These are phyloP conservation scores for Phytophthora pistaciae DNA, from an alignment of 352 stramenopile species.

Conservation along the genomic window DNA sequence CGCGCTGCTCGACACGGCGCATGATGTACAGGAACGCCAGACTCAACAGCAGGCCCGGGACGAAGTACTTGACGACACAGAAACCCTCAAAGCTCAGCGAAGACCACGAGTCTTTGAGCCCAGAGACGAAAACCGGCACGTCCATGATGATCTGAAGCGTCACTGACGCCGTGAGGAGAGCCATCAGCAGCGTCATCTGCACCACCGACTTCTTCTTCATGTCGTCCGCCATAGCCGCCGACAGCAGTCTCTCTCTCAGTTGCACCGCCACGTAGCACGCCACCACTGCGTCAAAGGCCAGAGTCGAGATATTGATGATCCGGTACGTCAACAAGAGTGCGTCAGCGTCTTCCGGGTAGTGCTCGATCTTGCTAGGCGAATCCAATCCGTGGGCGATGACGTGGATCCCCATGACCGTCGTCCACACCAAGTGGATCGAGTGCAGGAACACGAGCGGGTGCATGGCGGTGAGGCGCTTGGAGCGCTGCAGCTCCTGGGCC, in stretches of 20 bases:
- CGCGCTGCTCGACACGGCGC: slow-evolving; percentile 71
- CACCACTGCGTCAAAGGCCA: slow-evolving; percentile 54
- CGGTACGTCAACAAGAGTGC: slow-evolving; percentile 47
- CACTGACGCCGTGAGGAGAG: slow-evolving; percentile 49
- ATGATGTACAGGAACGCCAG: slow-evolving; percentile 79
- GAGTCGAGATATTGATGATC: slow-evolving; percentile 52
- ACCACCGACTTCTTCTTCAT: slow-evolving; percentile 82
- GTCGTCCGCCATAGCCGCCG: slow-evolving; percentile 73
- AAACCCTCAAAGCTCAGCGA: slow-evolving; percentile 47
- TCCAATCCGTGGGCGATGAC: slow-evolving; percentile 33
- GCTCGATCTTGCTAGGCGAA: slow-evolving; percentile 28
- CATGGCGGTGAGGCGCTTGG: slow-evolving; percentile 54
- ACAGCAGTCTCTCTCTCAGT: slow-evolving; percentile 54
- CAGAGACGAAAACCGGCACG: slow-evolving; percentile 44
- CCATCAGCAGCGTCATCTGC: slow-evolving; percentile 75
- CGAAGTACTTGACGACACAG: slow-evolving; percentile 64
- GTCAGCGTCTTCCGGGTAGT: slow-evolving; percentile 27
- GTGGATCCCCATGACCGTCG: slow-evolving; percentile 43
- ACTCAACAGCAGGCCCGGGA: slow-evolving; percentile 62
- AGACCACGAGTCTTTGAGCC: slow-evolving; percentile 33
- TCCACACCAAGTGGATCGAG: slow-evolving; percentile 55
- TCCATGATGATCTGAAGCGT: slow-evolving; percentile 67
- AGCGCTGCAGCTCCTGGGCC: slow-evolving; percentile 54
- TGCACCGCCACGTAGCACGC: slow-evolving; percentile 56
- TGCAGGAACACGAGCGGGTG: slow-evolving; percentile 73